Evolutionary conservation across 1,284 basidiomycete species (phyloP).

Genomic region (Trichosporon sp.): DNA sequence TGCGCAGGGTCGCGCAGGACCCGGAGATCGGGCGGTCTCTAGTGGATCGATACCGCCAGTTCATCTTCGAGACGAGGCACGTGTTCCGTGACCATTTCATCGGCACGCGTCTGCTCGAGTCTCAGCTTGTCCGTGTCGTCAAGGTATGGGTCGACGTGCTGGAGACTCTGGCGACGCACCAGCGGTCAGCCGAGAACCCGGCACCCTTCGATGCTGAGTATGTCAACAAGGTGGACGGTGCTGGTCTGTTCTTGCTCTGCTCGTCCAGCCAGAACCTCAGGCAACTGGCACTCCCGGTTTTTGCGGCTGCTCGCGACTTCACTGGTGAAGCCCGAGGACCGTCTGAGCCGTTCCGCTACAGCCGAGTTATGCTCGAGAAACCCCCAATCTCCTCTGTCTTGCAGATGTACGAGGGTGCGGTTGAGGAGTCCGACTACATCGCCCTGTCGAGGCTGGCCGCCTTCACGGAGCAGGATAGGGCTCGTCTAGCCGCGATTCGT

Average conservation of each 20-base stretch:
- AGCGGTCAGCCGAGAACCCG: constrained; percentile 50
- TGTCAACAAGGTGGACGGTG: constrained; percentile 66
- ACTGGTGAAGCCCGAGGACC: constrained; percentile 45
- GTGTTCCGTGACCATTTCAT: constrained; percentile 69
- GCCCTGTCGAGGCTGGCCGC: constrained; percentile 40
- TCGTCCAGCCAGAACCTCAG: constrained; percentile 59
- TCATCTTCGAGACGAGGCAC: constrained; percentile 73
- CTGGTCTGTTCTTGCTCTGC: constrained; percentile 76
- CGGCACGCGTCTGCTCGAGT: constrained; percentile 67
- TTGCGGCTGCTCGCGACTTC: constrained; percentile 44
- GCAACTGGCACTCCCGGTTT: constrained; percentile 41
- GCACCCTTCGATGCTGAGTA: constrained; percentile 45
- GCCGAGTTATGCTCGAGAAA: constrained; percentile 39
- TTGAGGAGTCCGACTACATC: constrained; percentile 47
- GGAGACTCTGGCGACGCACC: constrained; percentile 66
- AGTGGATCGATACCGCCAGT: constrained; percentile 70
- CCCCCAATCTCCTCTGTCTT: constrained; percentile 37
- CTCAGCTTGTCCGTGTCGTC: constrained; percentile 63
- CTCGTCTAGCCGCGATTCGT: constrained; percentile 43
- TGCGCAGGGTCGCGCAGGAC: constrained; percentile 71
- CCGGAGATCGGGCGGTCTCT: constrained; percentile 65
- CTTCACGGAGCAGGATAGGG: constrained; percentile 33
- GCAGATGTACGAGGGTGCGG: constrained; percentile 43
- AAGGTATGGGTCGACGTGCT: constrained; percentile 76
- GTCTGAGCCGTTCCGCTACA: constrained; percentile 51